Evolutionary conservation across 441 rosid species (phyloP), one percentile per base, ranked within the genome.

Genomic region (Bruguiera hainesii): DNA sequence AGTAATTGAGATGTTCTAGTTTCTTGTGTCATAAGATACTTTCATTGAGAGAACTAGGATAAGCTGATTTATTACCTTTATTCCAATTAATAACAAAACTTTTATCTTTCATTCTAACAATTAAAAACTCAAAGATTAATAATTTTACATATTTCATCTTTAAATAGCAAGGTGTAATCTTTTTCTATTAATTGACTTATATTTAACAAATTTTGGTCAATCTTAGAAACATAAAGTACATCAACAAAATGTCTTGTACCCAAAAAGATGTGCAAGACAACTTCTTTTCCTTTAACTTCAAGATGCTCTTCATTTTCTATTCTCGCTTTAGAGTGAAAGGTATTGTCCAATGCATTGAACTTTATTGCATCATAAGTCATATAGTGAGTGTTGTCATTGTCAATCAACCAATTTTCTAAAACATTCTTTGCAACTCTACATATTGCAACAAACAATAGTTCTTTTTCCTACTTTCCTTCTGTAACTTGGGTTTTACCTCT

Each of bases 291-390:
- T 1, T 51, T n/a, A 1, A n/a, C 25, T n/a, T 0, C 3, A 23
- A 51, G 0, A 10, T 51, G 25, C 10, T 51, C 1, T 19, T 8
- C 0, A n/a, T 51, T 51, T 0, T 1, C 0, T 18, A 51, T 51
- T 51, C 56, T 51, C 0, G n/a, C 11, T 4, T 19, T 51, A 2
- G 56, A 51, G n/a, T 19, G 2, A 19, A 19, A 10, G 5, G n/a
- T 19, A n/a, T 23, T 2, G 1, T 51, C 23, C 0, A n/a, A 0
- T 1, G 1, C 11, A n/a, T 10, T n/a, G 0, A n/a, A 51, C 6
- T 1, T 2, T 0, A 2, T 10, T n/a, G 10, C 7, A 51, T 51
- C 11, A n/a, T 23, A 6, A n/a, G 4, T 19, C 4, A 7, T n/a
- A 51, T 7, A 4, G 10, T 51, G 0, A 10, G 25, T 51, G 2